A percentile compares a stretch with the other conserved stretches of the same genome.
Evolutionary conservation across 2,329 filamentous ascomycete species (phyloP).

Genomic region (Corniculantispora saksenae): DNA sequence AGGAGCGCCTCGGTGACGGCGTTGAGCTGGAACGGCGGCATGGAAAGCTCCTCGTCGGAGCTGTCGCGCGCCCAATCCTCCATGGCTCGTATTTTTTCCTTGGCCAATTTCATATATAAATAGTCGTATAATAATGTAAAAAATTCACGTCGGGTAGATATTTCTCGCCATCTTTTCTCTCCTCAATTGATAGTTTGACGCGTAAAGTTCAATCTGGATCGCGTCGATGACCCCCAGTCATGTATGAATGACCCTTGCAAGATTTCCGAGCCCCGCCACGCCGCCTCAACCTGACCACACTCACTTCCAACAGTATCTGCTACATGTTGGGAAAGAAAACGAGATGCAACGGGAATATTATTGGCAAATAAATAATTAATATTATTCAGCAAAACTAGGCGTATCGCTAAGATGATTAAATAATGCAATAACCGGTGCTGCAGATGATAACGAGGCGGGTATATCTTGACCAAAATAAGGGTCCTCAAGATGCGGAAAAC

Average conservation of each 20-base stretch:
- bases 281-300: too few species aligned
- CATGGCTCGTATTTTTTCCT: too few species aligned
- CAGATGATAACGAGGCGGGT: not conserved
- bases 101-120: too few species aligned
- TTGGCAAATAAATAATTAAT: not conserved
- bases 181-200: not conserved
- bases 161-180: not conserved
- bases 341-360: not conserved
- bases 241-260: not conserved
- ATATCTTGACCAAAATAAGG: not conserved
- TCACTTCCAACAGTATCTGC: too few species aligned
- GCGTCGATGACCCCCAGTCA: too few species aligned
- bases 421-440: not conserved
- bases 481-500: too few species aligned
- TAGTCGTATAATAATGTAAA: too few species aligned
- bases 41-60: conserved; percentile 9
- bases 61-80: not conserved
- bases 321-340: not conserved
- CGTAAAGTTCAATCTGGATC: not conserved
- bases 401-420: not conserved
- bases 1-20: not conserved
- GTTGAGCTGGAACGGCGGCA: not conserved
- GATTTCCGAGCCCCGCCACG: not conserved
- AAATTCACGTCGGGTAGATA: not conserved
- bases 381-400: not conserved